A percentile compares a stretch with the other conserved stretches of the same genome.
Conservation (phyloP, 371 early-diverging fungal species). For the Chytridium lagenaria region DNA sequence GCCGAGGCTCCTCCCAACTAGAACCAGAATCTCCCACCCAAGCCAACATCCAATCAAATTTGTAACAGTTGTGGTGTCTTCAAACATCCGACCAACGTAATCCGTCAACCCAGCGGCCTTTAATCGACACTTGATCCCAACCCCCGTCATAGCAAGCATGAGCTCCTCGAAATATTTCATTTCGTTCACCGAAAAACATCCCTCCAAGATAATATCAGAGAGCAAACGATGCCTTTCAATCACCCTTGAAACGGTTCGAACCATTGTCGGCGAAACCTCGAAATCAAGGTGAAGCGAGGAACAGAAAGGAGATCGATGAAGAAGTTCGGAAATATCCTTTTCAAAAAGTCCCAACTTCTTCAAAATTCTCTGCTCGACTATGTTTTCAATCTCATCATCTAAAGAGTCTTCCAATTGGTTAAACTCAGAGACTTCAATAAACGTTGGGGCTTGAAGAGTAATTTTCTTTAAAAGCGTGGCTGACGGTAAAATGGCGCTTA, state of each 20-base stretch:
- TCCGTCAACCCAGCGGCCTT: conserved; percentile 9
- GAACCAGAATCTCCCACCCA: background rate
- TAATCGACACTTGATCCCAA: background rate
- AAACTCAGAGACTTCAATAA: background rate
- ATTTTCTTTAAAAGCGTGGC: background rate
- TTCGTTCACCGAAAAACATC: background rate
- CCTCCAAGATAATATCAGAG: background rate
- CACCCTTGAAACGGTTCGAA: too few species aligned
- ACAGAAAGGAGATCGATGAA: background rate
- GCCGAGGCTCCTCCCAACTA: conserved; percentile 1
- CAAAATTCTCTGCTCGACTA: background rate
- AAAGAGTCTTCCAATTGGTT: background rate
- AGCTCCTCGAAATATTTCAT: background rate
- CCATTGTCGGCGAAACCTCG: background rate
- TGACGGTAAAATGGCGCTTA: background rate
- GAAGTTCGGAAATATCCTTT: background rate
- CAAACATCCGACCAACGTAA: background rate
- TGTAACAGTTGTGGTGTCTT: background rate
- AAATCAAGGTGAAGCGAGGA: background rate
- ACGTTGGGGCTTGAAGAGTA: background rate
- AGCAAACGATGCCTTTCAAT: background rate
- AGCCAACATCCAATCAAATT: background rate
- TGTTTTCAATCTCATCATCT: background rate
- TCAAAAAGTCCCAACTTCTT: background rate
- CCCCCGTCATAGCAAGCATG: background rate